Evolutionary conservation across 192 early-diverging fungal species (phyloP).

Genomic region (Entrophospora sp.): DNA sequence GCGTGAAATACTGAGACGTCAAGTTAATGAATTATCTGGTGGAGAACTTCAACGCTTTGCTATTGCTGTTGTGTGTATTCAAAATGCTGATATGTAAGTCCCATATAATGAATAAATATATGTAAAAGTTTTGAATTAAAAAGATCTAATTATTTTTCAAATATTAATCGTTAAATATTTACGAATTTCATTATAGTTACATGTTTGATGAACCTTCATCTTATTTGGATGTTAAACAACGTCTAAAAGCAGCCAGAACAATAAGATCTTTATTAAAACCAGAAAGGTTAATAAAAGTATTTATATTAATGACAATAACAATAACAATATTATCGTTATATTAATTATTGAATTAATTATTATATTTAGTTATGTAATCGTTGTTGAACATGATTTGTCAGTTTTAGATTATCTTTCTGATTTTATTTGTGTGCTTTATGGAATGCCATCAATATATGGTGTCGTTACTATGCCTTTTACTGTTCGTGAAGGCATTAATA

Average conservation of each 20-base stretch:
- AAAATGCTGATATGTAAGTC: slow-evolving; percentile 76
- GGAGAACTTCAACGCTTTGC: slow-evolving; percentile 98
- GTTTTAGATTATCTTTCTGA: slow-evolving; percentile 97
- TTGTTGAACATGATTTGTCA: slow-evolving; percentile 97
- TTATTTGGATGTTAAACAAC: slow-evolving; percentile 98
- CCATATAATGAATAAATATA: background rate
- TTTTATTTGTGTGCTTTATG: slow-evolving; percentile 98
- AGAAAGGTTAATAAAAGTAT: slow-evolving; percentile 19
- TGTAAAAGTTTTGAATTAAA: too few species aligned
- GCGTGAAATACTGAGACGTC: slow-evolving; percentile 71
- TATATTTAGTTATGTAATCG: slow-evolving; percentile 72
- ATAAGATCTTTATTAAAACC: slow-evolving; percentile 76
- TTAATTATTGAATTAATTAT: background rate
- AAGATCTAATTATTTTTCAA: background rate
- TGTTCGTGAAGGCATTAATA: slow-evolving; percentile 97
- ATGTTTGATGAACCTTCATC: slow-evolving; percentile 99
- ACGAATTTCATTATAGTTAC: slow-evolving; percentile 55
- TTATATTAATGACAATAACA: background rate
- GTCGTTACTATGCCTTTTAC: slow-evolving; percentile 96
- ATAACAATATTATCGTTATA: background rate
- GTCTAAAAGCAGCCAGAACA: slow-evolving; percentile 89
- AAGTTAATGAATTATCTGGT: slow-evolving; percentile 79
- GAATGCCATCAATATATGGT: slow-evolving; percentile 91
- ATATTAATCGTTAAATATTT: background rate
- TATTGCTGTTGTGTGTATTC: slow-evolving; percentile 77